phyloP scores from a whole-genome alignment of 169 alveolate species.

The Cryptosporidium sp. region DNA sequence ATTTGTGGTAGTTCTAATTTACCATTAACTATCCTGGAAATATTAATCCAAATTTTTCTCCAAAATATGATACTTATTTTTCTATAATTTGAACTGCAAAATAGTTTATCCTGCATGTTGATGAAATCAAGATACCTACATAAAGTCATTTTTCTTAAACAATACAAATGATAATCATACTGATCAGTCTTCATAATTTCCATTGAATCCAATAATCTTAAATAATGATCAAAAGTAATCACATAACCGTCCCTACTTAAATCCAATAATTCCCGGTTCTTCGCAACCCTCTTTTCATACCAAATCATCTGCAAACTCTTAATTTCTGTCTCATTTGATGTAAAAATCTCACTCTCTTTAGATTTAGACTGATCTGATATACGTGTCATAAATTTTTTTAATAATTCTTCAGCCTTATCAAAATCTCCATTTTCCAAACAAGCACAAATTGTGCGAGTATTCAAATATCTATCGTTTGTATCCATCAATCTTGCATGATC shows the following conservation, averaged over 20 bases:
- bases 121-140: slow-evolving; percentile 82
- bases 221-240: slow-evolving; percentile 84
- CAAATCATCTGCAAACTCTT: slow-evolving; percentile 47
- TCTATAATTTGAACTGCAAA: slow-evolving; percentile 19
- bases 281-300: slow-evolving; percentile 44
- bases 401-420: slow-evolving; percentile 26
- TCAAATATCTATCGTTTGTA: slow-evolving; percentile 63
- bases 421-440: slow-evolving; percentile 38
- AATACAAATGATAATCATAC: slow-evolving; percentile 90
- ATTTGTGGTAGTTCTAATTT: not conserved
- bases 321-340: not conserved
- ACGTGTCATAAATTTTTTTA: not conserved
- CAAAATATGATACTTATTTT: slow-evolving; percentile 8
- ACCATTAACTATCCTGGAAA: not conserved
- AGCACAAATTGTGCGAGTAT: slow-evolving; percentile 66
- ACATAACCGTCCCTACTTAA: slow-evolving; percentile 78
- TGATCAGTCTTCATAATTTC: slow-evolving; percentile 89
- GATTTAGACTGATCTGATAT: not conserved
- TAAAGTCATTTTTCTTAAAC: slow-evolving; percentile 86
- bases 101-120: slow-evolving; percentile 78
- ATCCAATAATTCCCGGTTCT: slow-evolving; percentile 76
- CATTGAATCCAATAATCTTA: slow-evolving; percentile 85
- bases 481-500: slow-evolving; percentile 72
- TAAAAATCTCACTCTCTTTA: not conserved
- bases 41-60: slow-evolving; percentile 40